These are phyloP conservation scores for Osmanthus fragrans DNA, from an alignment of 257 asterid species.

Conservation along the genomic window DNA sequence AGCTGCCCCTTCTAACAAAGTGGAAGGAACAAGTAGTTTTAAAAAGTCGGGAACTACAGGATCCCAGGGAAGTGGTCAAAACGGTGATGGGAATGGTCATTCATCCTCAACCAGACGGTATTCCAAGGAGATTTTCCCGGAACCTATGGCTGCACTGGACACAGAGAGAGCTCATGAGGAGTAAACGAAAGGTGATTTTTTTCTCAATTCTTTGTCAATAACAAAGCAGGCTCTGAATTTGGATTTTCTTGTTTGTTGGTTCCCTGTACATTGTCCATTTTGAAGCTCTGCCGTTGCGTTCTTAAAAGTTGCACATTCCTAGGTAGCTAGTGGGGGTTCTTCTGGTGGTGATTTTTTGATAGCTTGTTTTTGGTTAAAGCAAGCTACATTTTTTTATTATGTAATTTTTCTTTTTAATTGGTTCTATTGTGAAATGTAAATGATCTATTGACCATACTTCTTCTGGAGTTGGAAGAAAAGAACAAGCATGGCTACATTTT, in stretches of 20 bases:
- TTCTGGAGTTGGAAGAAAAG: background rate
- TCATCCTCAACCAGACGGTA: constrained; percentile 32
- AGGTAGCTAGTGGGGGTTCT: background rate
- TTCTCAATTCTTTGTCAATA: constrained; percentile 43
- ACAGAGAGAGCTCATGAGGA: constrained; percentile 45
- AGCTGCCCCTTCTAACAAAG: constrained; percentile 23
- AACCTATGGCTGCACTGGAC: constrained; percentile 55
- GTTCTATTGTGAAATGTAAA: background rate
- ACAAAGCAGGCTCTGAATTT: background rate
- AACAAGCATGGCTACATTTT: background rate
- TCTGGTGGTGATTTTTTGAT: background rate
- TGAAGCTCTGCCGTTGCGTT: background rate
- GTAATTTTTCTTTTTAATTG: background rate
- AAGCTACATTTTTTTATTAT: background rate
- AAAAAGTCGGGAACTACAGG: constrained; percentile 32
- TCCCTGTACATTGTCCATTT: background rate
- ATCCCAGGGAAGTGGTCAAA: constrained; percentile 35
- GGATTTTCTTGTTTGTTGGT: background rate
- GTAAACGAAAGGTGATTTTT: constrained; percentile 29
- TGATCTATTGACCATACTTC: background rate
- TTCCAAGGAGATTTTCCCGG: constrained; percentile 72
- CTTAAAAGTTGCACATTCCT: background rate
- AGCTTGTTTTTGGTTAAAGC: background rate
- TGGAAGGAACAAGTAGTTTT: constrained; percentile 36
- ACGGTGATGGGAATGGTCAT: constrained; percentile 30